Percentiles rank a stretch among this genome's conserved stretches.
Evolutionary conservation across 768 basidiomycete species (phyloP).

Genomic region (Tephrocybe sp.): DNA sequence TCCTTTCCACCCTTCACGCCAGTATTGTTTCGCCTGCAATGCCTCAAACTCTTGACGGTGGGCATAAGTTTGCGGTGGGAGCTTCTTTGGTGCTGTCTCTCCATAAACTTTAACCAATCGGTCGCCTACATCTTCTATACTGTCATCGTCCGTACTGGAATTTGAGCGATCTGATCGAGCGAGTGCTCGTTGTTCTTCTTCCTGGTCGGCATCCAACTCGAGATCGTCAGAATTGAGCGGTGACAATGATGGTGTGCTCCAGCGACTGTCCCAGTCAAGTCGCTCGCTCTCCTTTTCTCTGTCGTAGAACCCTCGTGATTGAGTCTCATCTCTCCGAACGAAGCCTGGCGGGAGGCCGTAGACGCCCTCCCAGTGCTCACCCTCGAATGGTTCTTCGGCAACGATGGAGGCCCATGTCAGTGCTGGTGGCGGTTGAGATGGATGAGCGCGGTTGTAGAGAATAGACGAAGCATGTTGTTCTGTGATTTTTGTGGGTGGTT

Average conservation of each 20-base stretch:
- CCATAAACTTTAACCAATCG: slow-evolving; percentile 4
- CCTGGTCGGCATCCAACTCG: slow-evolving; percentile 30
- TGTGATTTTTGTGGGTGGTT: slow-evolving; percentile 49
- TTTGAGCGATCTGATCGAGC: neutral
- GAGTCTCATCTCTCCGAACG: slow-evolving; percentile 32
- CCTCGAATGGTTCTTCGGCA: slow-evolving; percentile 81
- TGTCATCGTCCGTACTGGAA: neutral
- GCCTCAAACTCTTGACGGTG: slow-evolving; percentile 62
- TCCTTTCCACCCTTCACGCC: slow-evolving; percentile 65
- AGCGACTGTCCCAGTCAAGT: slow-evolving; percentile 40
- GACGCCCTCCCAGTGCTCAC: slow-evolving; percentile 83
- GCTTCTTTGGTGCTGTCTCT: slow-evolving; percentile 7
- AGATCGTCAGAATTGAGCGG: slow-evolving; percentile 59
- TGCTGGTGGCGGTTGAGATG: slow-evolving; percentile 35
- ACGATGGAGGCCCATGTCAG: slow-evolving; percentile 82
- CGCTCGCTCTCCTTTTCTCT: slow-evolving; percentile 22
- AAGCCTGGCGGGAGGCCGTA: slow-evolving; percentile 52
- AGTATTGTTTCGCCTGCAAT: slow-evolving; percentile 67
- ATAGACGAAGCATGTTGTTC: slow-evolving; percentile 54
- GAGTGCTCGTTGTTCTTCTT: slow-evolving; percentile 11
- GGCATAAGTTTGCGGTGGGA: slow-evolving; percentile 36
- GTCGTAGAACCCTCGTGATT: slow-evolving; percentile 28
- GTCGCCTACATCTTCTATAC: neutral
- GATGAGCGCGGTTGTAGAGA: slow-evolving; percentile 47
- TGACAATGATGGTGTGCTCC: slow-evolving; percentile 69